Evolutionary conservation across 176 grass and related monocot species (phyloP), one percentile per base, ranked within the genome.

Genomic region (Zoysia pacifica): DNA sequence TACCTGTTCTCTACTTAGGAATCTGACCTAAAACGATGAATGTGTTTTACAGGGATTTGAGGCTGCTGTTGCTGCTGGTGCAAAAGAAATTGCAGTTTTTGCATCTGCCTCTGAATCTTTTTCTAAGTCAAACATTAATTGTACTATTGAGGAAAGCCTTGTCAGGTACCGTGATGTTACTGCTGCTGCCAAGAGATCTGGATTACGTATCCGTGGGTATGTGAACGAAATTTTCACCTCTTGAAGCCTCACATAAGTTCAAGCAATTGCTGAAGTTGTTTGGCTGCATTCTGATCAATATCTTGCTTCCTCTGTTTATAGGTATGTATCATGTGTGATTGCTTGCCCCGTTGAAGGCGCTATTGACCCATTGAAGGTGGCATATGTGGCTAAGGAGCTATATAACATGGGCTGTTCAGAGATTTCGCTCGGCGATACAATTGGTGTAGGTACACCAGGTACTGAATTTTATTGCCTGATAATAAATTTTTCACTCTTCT

Each of bases 361-460:
- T 28, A 87, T 94, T 43, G 74, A 87, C 78, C 92, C 96, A 62
- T 82, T 73, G 8, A 91, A 88, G 47, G 96, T 99, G 16, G 90
- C 92, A 65, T 84, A 99, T 71, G 90, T 99, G 48, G 96, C 92
- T 19, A 95, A 93, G 76, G 86, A 75, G 51, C 92, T 99, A 28
- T 95, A 93, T 59, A 71, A 89, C 19, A 99, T 99, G 92, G 96
- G 96, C 10, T 99, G 96, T 86, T 81, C 77, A 3, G 92, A 99
- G 59, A 99, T 99, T 65, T 99, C 90, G 74, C 96, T 98, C 15
- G 96, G 92, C 9, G 96, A 98, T 84, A 98, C 96, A 13, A 93
- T 93, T 65, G 96, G 96, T 69, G 90, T 98, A 51, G 92, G 92
- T 78, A 99, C 96, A 62, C 96, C 96, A 88, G 96, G 92, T 93